Base-by-base conservation (phyloP, 169 alveolate species). In the Plasmodium knowlesi region DNA sequence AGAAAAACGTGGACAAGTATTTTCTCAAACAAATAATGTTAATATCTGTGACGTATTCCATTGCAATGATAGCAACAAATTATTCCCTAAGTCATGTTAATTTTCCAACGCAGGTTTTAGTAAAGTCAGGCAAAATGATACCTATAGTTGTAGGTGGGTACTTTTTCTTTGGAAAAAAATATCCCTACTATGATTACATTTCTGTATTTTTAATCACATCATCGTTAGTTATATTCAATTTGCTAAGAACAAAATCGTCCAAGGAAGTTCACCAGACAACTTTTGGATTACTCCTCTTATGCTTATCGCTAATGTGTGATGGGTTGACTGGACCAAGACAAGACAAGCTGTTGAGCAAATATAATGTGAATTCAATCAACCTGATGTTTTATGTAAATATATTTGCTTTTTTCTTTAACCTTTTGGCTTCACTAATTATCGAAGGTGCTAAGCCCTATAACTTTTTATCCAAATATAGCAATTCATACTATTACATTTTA, bases 301-400 rank as follows among this genome's bases (percentile, higher is more conserved):
- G 96, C 84, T 46, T 96, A 14, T 97, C 99, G 6, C 93, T 98
- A 46, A 46, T 97, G n/a, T 97, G 98, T 67, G 99, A 98, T 81
- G 98, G 98, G 5, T 82, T 97, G 50, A 98, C 98, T 5, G 99
- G 99, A 19, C 99, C 99, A 10, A 93, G 98, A 39, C 99, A 98
- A 96, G 99, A 98, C 83, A 95, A 96, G 82, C 93, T 97, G 84
- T 93, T 96, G 28, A 89, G 97, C 22, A 93, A 95, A 84, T 95
- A 95, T 67, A 96, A 97, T 57, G 95, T 98, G 25, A 83, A 96
- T 54, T 97, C 99, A n/a, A 84, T 94, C 67, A 67, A 94, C 81
- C 89, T 97, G 76, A 98, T 98, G 98, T 97, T 97, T 92, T 89
- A 95, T 39, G 96, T 97, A 32, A 98, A 98, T 93, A 73, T 95